These are phyloP conservation scores for Aspergillus saccharolyticus DNA, from an alignment of 495 filamentous ascomycete species.

Conservation along the genomic window DNA sequence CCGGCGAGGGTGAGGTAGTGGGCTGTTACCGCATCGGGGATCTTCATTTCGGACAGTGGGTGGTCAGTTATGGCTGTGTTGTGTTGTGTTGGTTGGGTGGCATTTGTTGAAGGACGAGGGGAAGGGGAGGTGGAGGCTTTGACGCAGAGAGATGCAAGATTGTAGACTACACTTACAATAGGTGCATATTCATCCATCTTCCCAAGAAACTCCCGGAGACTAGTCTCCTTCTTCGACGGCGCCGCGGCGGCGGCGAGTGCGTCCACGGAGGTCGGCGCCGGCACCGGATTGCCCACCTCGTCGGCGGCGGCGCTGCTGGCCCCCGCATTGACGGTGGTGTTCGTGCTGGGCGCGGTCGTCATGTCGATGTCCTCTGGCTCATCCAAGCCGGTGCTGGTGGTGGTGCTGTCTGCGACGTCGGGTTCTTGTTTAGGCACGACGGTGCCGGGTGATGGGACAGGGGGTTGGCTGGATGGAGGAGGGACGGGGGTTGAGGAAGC, in stretches of 20 bases:
- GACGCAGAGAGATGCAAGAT: slow-evolving; percentile 7
- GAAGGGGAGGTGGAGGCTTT: neutral
- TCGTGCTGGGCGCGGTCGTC: slow-evolving; percentile 23
- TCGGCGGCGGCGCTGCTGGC: slow-evolving; percentile 17
- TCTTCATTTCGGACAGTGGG: slow-evolving; percentile 49
- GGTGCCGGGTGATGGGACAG: slow-evolving; percentile 18
- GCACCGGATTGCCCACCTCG: slow-evolving; percentile 21
- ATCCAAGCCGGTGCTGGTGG: slow-evolving; percentile 39
- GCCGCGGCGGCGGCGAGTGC: slow-evolving; percentile 35
- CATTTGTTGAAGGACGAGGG: too few species aligned
- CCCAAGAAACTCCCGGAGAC: slow-evolving; percentile 78
- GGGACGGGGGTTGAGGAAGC: slow-evolving; percentile 12
- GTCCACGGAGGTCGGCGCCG: slow-evolving; percentile 20
- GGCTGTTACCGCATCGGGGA: slow-evolving; percentile 93
- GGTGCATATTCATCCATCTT: slow-evolving; percentile 99
- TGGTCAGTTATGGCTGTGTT: neutral
- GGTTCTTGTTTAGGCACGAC: slow-evolving; percentile 32
- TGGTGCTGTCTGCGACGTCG: slow-evolving; percentile 13
- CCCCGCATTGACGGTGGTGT: slow-evolving; percentile 1
- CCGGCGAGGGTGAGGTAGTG: slow-evolving; percentile 97
- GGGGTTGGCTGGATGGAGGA: slow-evolving; percentile 1
- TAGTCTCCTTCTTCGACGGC: slow-evolving; percentile 82
- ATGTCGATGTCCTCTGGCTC: slow-evolving; percentile 41
- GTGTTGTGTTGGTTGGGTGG: neutral
- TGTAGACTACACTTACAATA: slow-evolving; percentile 57